Base-by-base conservation (phyloP, 176 grass and related monocot species). In the Oryza longistaminata region DNA sequence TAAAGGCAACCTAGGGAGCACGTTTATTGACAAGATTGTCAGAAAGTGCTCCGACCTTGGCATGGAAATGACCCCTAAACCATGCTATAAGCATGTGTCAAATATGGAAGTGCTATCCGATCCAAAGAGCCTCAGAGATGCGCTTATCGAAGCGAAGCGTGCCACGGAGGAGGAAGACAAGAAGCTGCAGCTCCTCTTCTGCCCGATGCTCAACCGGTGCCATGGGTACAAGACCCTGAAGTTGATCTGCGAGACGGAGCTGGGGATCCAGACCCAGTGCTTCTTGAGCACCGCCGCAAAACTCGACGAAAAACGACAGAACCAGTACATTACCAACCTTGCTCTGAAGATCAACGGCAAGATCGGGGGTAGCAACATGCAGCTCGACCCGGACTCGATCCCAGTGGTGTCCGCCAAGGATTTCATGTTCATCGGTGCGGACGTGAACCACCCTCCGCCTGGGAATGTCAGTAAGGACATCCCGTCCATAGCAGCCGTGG, bases 361-460 rank as follows among this genome's bases (percentile, higher is more conserved):
- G 88, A 81, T 93, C 9, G 88, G 91, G 7, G 91, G 91, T 39
- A 90, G 79, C 69, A 90, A 90, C 31, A 14, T 90, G 5, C 81
- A 90, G 78, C 85, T 93, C 35, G 77, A 50, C 48, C 48, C 87
- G 45, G 2, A 55, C 16, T 19, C 73, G 10, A 65, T 93, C 50
- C 91, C 91, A 34, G 72, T 46, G 49, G 12, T 93, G 22, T 15
- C 45, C 19, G 85, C 43, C 19, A 21, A 7, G 22, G 67, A 55
- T 8, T 93, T 77, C 85, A 93, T 88, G 91, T 74, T 93, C 88
- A 93, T 93, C 22, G 91, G 88, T 12, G 85, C 88, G 5, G 91
- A 93, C 15, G 88, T 93, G 68, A 93, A 93, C 85, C 88, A 93
- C 50, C 91, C 91, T 1, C 73, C 91, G 12, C 70, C 81, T 0